Evolutionary conservation across 2,329 filamentous ascomycete species (phyloP).

Genomic region (Akanthomyces lecanii): DNA sequence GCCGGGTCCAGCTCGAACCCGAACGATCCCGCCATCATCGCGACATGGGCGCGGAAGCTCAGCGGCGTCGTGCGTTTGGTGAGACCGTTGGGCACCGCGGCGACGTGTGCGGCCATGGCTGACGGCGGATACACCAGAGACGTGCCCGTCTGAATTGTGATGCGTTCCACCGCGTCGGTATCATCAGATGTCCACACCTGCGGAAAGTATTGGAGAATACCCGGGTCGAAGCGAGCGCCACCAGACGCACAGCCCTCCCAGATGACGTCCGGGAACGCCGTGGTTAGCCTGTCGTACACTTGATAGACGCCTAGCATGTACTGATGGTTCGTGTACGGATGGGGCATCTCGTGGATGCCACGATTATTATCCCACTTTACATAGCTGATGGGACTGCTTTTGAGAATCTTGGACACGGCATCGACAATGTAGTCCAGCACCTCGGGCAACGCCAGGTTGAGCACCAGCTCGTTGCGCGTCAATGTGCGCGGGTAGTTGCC

Average conservation of each 20-base stretch:
- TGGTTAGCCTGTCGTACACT: conserved; percentile 57
- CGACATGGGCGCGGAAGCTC: conserved; percentile 59
- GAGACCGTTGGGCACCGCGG: conserved; percentile 55
- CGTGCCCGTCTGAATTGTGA: conserved; percentile 61
- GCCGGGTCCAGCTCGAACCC: conserved; percentile 59
- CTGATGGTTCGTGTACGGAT: conserved; percentile 49
- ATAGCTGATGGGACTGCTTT: conserved; percentile 51
- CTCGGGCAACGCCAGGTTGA: conserved; percentile 56
- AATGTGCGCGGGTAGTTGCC: conserved; percentile 53
- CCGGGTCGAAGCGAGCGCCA: conserved; percentile 61
- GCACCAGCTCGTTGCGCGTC: conserved; percentile 54
- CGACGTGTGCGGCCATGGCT: conserved; percentile 63
- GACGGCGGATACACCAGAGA: conserved; percentile 59
- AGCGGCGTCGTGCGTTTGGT: conserved; percentile 53
- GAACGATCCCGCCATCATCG: conserved; percentile 65
- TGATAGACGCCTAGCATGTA: conserved; percentile 63
- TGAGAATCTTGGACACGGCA: conserved; percentile 50
- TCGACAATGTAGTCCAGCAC: conserved; percentile 61
- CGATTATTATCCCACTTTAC: conserved; percentile 68
- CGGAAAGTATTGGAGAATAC: conserved; percentile 60
- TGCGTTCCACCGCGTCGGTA: conserved; percentile 57
- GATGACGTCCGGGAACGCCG: conserved; percentile 55
- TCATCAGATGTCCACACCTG: conserved; percentile 64
- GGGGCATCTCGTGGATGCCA: conserved; percentile 56
- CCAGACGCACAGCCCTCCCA: conserved; percentile 65